Base-by-base conservation (phyloP, 1,284 basidiomycete species). In the Gomphus sp. region DNA sequence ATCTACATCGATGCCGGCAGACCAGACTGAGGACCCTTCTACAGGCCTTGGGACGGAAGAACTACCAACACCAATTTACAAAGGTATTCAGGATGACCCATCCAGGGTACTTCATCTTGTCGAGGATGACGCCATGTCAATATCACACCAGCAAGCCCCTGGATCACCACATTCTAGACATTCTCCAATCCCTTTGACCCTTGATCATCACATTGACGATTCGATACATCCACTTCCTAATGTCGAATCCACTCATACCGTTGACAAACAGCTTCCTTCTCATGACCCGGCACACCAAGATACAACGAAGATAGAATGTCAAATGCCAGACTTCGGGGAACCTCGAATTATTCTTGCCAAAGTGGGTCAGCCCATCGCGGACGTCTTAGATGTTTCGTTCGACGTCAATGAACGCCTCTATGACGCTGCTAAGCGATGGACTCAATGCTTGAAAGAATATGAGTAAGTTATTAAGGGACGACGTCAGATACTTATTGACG, bases 301-400 rank as follows among this genome's bases (percentile, higher is more conserved):
- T 50, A 18, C 14, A 11, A 33, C 34, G 49, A 12, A 3, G 12
- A 25, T 1, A 16, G 31, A 50, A 5, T 6, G 7, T 50, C 14
- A n/a, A 50, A 14, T 31, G 14, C 34, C 49, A 28, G 54, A 55
- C 28, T 16, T 47, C 8, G n/a, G 39, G 39, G 25, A 14, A 36
- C 41, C 54, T 43, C 39, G 25, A 28, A 53, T 58, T 16, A 25
- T 58, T 16, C 37, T 58, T 39, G 57, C 43, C 6, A 58, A 58
- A 52, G 37, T n/a, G 39, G 51, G 57, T 28, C 16, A n/a, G 7
- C 3, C 18, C 8, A 33, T 25, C n/a, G 28, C 51, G n/a, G 22
- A 25, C 8, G 18, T 39, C 3, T 25, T 45, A 9, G 31, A 53
- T 22, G 51, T 50, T 52, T 34, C 57, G 16, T 58, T 58, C 37